These are phyloP conservation scores for Quercus variabilis DNA, from an alignment of 306 rosid genomes.

Conservation along the genomic window DNA sequence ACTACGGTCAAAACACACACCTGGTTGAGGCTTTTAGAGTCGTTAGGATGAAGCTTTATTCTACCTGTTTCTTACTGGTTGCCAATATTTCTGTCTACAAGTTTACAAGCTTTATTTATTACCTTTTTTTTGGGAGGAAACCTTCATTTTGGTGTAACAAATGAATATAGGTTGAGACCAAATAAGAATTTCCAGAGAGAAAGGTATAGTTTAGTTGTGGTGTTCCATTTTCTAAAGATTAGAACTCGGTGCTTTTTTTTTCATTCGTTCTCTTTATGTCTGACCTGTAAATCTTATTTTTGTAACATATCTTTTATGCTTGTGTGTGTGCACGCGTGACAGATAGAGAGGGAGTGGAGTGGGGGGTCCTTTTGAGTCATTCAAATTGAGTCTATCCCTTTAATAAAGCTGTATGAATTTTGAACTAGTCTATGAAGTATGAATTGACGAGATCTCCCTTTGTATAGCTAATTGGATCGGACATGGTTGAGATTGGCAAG, in stretches of 20 bases:
- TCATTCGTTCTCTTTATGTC: not conserved
- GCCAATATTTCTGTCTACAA: not conserved
- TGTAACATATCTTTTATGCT: not conserved
- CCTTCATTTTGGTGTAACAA: not conserved
- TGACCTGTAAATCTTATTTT: not conserved
- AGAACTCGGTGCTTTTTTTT: not conserved
- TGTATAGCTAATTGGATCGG: not conserved
- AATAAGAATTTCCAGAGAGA: not conserved
- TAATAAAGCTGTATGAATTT: not conserved
- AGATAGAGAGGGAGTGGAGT: not conserved
- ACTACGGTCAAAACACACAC: slow-evolving; percentile 12
- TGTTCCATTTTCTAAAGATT: not conserved
- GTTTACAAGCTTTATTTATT: not conserved
- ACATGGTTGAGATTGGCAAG: not conserved
- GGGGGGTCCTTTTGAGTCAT: not conserved
- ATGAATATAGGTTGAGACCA: not conserved
- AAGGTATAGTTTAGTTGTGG: not conserved
- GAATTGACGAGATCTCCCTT: too few species aligned
- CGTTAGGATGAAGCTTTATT: not conserved
- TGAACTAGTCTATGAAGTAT: too few species aligned
- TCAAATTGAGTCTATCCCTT: not conserved
- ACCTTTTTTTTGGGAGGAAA: not conserved
- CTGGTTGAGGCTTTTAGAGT: not conserved
- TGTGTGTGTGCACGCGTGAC: not conserved
- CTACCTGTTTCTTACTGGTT: not conserved